phyloP scores from a whole-genome alignment of 2,329 filamentous ascomycete genomes.

The Claviceps sp. region DNA sequence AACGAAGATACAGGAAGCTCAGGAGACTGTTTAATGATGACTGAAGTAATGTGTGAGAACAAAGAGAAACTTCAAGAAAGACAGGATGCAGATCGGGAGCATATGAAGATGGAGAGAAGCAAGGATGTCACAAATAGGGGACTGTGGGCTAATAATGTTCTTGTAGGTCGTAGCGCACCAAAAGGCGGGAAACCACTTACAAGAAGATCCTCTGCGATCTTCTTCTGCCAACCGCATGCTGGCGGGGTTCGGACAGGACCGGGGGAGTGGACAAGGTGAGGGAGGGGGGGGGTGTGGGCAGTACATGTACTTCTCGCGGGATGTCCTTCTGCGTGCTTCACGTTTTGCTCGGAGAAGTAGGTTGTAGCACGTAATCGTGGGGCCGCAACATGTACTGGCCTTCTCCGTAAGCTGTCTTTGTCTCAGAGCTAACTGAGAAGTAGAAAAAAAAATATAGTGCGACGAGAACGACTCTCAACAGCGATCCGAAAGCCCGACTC shows the following conservation, averaged over 20 bases:
- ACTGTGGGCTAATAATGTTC: neutral
- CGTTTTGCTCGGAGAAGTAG: neutral
- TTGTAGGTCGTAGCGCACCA: neutral
- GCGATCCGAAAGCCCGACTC: too few relatives aligned
- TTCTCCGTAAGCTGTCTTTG: neutral
- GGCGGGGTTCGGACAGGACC: neutral
- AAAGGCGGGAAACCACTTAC: slow-evolving; percentile 2
- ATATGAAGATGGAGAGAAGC: neutral
- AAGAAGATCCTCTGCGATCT: slow-evolving; percentile 8
- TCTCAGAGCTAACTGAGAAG: neutral
- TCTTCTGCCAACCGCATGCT: slow-evolving; percentile 5
- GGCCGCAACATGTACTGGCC: neutral
- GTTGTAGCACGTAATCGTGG: neutral
- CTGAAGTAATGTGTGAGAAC: neutral
- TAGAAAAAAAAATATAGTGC: neutral
- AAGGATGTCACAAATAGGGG: neutral
- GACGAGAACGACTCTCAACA: neutral
- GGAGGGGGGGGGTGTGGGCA: neutral
- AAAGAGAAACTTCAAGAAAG: neutral
- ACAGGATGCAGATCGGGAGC: neutral
- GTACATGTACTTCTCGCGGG: neutral
- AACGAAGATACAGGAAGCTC: neutral
- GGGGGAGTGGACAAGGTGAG: slow-evolving; percentile 1
- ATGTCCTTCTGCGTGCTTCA: neutral
- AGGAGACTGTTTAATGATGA: neutral